Conservation (phyloP, 1,284 basidiomycete species). For the Cronartium quercuum region DNA sequence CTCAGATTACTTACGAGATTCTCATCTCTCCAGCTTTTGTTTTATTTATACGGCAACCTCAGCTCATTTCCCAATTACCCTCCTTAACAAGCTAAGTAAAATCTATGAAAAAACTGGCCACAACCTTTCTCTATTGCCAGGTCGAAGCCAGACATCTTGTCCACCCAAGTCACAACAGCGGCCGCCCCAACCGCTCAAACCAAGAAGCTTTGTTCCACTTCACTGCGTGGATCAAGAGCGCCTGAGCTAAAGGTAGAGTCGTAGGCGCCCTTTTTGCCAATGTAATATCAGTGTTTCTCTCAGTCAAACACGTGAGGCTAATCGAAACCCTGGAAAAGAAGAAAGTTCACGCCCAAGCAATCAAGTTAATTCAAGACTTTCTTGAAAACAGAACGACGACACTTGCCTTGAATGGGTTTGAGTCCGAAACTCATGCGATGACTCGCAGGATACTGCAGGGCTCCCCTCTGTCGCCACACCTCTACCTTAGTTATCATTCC, state of each 20-base stretch:
- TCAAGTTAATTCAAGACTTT: not conserved
- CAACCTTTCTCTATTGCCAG: not conserved
- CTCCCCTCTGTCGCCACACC: not conserved
- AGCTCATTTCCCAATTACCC: not conserved
- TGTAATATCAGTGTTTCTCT: not conserved
- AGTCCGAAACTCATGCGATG: not conserved
- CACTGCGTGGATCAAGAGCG: not conserved
- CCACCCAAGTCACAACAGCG: not conserved
- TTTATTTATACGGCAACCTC: not conserved
- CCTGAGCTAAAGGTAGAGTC: not conserved
- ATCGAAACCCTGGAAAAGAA: not conserved
- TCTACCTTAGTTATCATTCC: not conserved
- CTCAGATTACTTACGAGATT: too few species aligned
- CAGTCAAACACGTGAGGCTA: not conserved
- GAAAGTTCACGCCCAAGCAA: not conserved
- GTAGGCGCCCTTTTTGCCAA: not conserved
- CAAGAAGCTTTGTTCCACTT: not conserved
- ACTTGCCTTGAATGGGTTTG: not conserved
- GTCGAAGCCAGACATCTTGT: not conserved
- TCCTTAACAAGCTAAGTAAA: constrained; percentile 4
- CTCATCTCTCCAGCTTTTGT: too few species aligned
- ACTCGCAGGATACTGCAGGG: too few species aligned
- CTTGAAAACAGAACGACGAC: not conserved
- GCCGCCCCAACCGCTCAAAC: not conserved
- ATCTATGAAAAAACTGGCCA: not conserved